Base-by-base conservation (phyloP, 805 yeast species). In the Blastobotrys attinorum region DNA sequence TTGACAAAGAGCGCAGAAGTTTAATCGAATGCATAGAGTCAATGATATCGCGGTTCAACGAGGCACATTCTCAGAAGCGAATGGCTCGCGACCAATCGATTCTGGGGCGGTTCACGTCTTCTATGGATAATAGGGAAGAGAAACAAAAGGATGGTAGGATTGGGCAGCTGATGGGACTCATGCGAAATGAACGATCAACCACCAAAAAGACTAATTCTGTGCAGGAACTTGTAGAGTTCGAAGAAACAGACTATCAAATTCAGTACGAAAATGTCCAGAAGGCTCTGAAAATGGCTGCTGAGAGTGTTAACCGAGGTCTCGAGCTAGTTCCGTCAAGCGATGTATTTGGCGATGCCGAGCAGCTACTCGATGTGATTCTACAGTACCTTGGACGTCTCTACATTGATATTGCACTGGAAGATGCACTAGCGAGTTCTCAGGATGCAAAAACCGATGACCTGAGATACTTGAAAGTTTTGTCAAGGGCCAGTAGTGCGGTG, bases 401-500 rank as follows among this genome's bases (percentile, higher is more conserved):
- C 55, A 73, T 88, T 36, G 88, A 84, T 32, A 69, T 78, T 13
- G 88, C 86, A 0, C 61, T 89, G 33, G 96, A 86, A 52, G 76
- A 79, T 3, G 71, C 87, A 1, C 59, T 41, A 64, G 65, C 51
- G 65, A 69, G 51, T 66, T 67, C 52, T 51, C 44, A 44, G 37
- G 61, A 51, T 50, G 56, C 47, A 47, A 48, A 42, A 46, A 56
- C 53, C 11, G 51, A 52, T 7, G 65, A 73, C 45, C 67, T 83
- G 38, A 57, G 63, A 4, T 75, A 70, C 51, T 58, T 84, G 43
- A 60, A 61, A 29, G 68, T 75, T 17, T 70, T 83, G 46, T 66
- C 75, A 22, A 57, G 67, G 7, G 70, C 79, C 3, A 72, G 81
- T 29, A 83, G 79, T 41, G 76, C 82, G 2, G 61, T 85, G 22